Base-by-base conservation (phyloP, 768 basidiomycete species). In the Lyophyllum semitale region DNA sequence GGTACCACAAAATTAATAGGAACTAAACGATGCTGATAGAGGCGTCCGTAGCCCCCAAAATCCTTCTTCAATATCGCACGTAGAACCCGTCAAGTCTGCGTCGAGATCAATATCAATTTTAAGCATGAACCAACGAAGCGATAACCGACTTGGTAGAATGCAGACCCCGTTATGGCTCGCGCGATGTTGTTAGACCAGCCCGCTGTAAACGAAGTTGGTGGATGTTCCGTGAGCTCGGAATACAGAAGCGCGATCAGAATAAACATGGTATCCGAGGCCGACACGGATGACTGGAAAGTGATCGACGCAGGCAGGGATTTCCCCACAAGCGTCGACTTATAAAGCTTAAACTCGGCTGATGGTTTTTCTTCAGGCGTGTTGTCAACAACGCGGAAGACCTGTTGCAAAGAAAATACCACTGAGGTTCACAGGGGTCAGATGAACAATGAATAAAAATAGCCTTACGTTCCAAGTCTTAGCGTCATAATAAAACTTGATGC, bases 201-300 rank as follows among this genome's bases (percentile, higher is more conserved):
- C 20, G 22, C 18, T n/a, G n/a, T 23, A 17, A 26, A 32, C 0
- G 30, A 32, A 15, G 7, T 2, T 1, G 27, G 41, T 7, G 37
- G 20, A 35, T 59, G 54, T 52, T 52, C 32, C 17, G 48, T 48
- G 2, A 45, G 13, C 45, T 59, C 58, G 22, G 47, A 55, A 25
- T 55, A 59, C 6, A 59, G 35, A 15, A 59, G 32, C 8, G 35
- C 54, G 27, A 51, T 35, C 25, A 52, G 32, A 11, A 59, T 23
- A 18, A 59, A 46, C 15, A 59, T 35, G 15, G 48, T 17, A 3
- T 57, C 51, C 23, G 38, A n/a, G 6, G 50, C 44, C 4, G 35
- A 47, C 13, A 50, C 43, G 1, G 51, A 35, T 2, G 29, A 15
- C 17, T 46, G 15, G 11, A 55, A 33, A 6, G 45, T 18, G 7